Evolutionary conservation across 495 filamentous ascomycete genomes (phyloP).

Genomic region (Aspergillus wentii): DNA sequence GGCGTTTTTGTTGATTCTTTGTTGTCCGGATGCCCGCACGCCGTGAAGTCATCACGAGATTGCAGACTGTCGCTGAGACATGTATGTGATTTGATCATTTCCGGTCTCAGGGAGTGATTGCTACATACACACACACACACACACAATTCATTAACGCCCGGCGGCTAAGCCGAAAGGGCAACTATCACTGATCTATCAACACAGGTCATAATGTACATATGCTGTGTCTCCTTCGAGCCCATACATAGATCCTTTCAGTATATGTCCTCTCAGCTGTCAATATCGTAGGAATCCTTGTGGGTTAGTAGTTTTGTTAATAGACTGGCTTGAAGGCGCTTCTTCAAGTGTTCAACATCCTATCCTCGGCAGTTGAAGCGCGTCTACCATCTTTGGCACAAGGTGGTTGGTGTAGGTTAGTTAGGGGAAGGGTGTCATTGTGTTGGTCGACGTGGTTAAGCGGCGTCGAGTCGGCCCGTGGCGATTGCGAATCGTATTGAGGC

Average conservation of each 20-base stretch:
- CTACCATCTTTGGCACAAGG: slow-evolving; percentile 16
- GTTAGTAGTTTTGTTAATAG: slow-evolving; percentile 25
- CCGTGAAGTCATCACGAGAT: no score
- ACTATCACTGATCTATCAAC: slow-evolving; percentile 28
- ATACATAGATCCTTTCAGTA: slow-evolving; percentile 11
- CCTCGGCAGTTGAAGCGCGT: slow-evolving; percentile 18
- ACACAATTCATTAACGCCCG: slow-evolving; percentile 31
- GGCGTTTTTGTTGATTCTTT: no score
- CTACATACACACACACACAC: slow-evolving; percentile 7
- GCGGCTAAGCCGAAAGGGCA: slow-evolving; percentile 25
- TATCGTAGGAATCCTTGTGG: slow-evolving; percentile 19
- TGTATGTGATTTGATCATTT: no score
- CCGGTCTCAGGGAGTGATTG: no score
- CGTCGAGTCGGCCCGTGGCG: slow-evolving; percentile 29
- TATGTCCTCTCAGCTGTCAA: slow-evolving; percentile 18
- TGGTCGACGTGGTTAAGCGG: slow-evolving; percentile 12
- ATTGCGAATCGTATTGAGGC: slow-evolving; percentile 31
- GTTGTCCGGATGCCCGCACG: no score
- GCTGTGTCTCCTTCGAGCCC: slow-evolving; percentile 19
- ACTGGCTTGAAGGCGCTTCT: slow-evolving; percentile 25
- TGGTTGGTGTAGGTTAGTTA: slow-evolving; percentile 13
- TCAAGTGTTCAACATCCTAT: slow-evolving; percentile 26
- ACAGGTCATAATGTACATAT: slow-evolving; percentile 12
- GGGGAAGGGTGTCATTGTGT: slow-evolving; percentile 7
- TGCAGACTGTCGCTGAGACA: no score